Evolutionary conservation across 306 rosid species (phyloP).

Genomic region (Pyrus betulifolia): DNA sequence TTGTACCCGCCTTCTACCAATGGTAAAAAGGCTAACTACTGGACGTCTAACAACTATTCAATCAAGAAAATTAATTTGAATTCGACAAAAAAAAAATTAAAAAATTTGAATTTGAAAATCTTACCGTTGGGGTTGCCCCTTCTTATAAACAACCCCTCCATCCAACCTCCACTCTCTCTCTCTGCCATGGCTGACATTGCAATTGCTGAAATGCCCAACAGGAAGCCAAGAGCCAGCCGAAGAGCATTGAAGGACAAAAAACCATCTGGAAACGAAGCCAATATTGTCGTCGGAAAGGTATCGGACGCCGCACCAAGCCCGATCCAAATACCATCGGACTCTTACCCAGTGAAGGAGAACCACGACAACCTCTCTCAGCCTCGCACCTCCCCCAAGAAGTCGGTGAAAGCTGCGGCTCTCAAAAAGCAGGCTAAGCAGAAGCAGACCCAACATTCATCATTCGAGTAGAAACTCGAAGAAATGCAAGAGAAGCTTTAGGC

Average conservation of each 20-base stretch:
- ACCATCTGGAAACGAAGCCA: constrained; percentile 29
- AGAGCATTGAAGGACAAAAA: constrained; percentile 64
- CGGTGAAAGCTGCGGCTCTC: constrained; percentile 33
- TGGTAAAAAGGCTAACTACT: constrained; percentile 21
- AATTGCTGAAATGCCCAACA: constrained; percentile 26
- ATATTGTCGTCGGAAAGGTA: constrained; percentile 20
- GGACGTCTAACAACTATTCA: constrained; percentile 12
- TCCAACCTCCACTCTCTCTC: neutral
- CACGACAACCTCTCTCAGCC: constrained; percentile 32
- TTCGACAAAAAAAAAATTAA: constrained; percentile 5
- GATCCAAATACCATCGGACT: neutral
- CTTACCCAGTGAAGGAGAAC: constrained; percentile 35
- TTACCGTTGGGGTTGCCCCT: constrained; percentile 40
- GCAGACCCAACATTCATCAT: constrained; percentile 19
- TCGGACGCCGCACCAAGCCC: constrained; percentile 15
- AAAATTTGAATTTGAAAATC: constrained; percentile 39
- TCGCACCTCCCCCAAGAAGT: constrained; percentile 36
- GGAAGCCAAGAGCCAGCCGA: constrained; percentile 45
- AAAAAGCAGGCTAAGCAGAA: constrained; percentile 44
- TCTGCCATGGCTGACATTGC: constrained; percentile 51
- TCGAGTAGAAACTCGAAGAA: constrained; percentile 66
- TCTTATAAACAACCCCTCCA: constrained; percentile 8
- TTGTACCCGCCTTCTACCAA: constrained; percentile 4
- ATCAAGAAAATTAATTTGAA: constrained; percentile 19
- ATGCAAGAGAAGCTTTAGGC: constrained; percentile 66